Percentiles rank a stretch among this genome's conserved stretches.
phyloP scores from a whole-genome alignment of 2,329 filamentous ascomycete genomes.

The Fusarium phyllophilum region DNA sequence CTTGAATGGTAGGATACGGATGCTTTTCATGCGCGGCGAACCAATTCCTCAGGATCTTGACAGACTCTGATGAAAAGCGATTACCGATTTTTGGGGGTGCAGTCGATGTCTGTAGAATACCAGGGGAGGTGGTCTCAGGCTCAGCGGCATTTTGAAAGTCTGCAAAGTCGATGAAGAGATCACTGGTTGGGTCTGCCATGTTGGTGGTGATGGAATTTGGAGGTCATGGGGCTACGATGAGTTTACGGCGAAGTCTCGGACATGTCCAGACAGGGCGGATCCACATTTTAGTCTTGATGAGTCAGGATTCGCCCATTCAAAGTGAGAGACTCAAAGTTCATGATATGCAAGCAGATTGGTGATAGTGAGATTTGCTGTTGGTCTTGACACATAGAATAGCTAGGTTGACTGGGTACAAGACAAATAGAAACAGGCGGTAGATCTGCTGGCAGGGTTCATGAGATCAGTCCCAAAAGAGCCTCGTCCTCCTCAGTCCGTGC shows the following conservation, averaged over 20 bases:
- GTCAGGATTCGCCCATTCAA: constrained; percentile 1
- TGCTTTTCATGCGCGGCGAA: constrained; percentile 77
- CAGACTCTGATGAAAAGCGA: constrained; percentile 25
- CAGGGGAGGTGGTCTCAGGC: constrained; percentile 17
- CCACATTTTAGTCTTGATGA: constrained; percentile 25
- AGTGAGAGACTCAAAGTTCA: background rate
- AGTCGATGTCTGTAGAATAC: constrained; percentile 17
- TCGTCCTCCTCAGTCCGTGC: background rate
- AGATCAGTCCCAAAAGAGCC: background rate
- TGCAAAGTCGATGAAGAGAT: background rate
- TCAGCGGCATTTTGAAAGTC: constrained; percentile 1
- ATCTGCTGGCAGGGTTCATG: background rate
- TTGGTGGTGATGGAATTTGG: constrained; percentile 1
- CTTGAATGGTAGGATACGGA: constrained; percentile 84
- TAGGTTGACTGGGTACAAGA: background rate
- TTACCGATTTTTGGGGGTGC: constrained; percentile 35
- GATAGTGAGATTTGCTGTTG: background rate
- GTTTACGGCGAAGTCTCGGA: constrained; percentile 30
- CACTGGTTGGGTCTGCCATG: constrained; percentile 12
- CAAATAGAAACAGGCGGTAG: background rate
- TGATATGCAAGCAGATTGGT: constrained; percentile 1
- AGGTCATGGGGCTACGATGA: constrained; percentile 16
- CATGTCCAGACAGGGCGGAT: constrained; percentile 35
- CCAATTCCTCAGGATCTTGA: constrained; percentile 77
- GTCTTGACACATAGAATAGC: background rate